Conservation (phyloP, 345 rosid species). For the Excoecaria cochinchinensis region DNA sequence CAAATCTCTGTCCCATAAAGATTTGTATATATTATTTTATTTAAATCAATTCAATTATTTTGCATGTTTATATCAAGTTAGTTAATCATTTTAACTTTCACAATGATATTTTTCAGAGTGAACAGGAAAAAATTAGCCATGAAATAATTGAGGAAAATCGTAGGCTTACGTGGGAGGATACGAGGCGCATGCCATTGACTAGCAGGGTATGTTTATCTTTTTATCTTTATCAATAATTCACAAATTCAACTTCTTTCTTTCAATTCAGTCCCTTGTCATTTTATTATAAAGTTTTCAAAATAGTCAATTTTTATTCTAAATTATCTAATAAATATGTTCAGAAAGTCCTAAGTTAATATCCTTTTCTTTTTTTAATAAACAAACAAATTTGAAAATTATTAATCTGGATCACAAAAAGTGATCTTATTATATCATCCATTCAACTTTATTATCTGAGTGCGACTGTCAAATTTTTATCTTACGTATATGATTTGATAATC, state of each 20-base stretch:
- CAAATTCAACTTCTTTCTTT: not conserved
- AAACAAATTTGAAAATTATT: no score
- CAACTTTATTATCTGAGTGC: no score
- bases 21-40: not conserved
- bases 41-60: no score
- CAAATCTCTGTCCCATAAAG: not conserved
- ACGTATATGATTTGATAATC: no score
- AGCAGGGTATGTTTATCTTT: slow-evolving; percentile 45
- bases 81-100: no score
- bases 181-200: slow-evolving; percentile 82
- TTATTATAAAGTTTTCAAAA: not conserved
- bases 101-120: slow-evolving; percentile 66
- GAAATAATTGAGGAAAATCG: slow-evolving; percentile 51
- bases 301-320: not conserved
- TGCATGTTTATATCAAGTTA: no score
- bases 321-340: not conserved
- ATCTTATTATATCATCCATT: no score
- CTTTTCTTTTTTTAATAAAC: no score
- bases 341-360: no score
- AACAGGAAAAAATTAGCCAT: slow-evolving; percentile 56
- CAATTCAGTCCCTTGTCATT: no score
- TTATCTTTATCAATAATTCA: not conserved
- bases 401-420: no score
- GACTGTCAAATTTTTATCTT: no score
- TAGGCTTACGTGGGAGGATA: slow-evolving; percentile 82